Conservation (phyloP, 2,329 filamentous ascomycete species). For the Keithomyces neogunnii region DNA sequence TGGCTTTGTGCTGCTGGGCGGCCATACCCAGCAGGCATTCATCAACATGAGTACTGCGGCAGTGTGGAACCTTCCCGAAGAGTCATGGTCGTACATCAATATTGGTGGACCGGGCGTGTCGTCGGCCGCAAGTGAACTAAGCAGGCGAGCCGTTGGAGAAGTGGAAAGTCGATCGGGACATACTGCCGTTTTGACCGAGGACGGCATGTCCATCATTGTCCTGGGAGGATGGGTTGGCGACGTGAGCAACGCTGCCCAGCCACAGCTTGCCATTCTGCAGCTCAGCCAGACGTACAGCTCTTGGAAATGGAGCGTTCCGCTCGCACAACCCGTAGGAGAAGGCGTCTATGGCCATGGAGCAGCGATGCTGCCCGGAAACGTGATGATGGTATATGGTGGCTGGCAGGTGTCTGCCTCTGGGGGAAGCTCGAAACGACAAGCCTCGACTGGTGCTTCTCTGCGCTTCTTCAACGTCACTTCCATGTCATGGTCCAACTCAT, state of each 20-base stretch:
- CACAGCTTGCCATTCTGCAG: constrained; percentile 71
- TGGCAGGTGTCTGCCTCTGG: constrained; percentile 36
- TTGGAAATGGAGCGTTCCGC: constrained; percentile 64
- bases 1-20: constrained; percentile 74
- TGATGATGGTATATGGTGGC: constrained; percentile 61
- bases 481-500: constrained; percentile 42
- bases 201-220: constrained; percentile 69
- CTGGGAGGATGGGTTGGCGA: constrained; percentile 92
- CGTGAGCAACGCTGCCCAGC: constrained; percentile 63
- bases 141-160: background rate
- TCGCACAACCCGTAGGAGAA: constrained; percentile 32
- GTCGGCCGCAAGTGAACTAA: background rate
- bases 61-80: constrained; percentile 77
- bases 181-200: constrained; percentile 70
- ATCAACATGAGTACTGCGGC: constrained; percentile 92
- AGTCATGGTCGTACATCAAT: constrained; percentile 74
- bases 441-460: constrained; percentile 12
- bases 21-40: constrained; percentile 75
- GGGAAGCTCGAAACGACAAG: constrained; percentile 24
- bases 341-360: constrained; percentile 58
- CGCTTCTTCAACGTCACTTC: constrained; percentile 52
- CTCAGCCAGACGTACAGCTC: constrained; percentile 66
- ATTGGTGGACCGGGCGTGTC: constrained; percentile 38
- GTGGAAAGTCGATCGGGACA: constrained; percentile 85
- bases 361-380: constrained; percentile 53